A percentile compares a stretch with the other conserved stretches of the same genome.
phyloP scores from a whole-genome alignment of 441 rosid species.

The Gossypium schwendimanii region DNA sequence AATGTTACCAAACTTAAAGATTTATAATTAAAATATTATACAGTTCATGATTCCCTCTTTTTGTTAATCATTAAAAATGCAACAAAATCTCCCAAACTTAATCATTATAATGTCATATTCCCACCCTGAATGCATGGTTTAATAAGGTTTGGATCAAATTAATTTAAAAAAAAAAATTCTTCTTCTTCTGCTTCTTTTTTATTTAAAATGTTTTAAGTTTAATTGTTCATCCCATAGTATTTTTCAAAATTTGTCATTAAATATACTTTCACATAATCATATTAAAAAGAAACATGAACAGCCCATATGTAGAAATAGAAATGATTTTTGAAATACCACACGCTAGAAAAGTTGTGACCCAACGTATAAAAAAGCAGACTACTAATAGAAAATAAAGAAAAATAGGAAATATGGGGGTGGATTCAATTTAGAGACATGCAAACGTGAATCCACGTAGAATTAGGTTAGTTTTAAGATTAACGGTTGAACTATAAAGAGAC shows the following conservation, averaged over 20 bases:
- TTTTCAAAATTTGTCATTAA: too few species aligned
- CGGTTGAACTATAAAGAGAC: constrained; percentile 20
- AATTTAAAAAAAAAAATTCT: too few species aligned
- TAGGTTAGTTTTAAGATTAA: constrained; percentile 16
- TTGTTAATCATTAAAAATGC: not conserved
- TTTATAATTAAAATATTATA: not conserved
- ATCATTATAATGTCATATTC: not conserved
- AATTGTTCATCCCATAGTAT: not conserved
- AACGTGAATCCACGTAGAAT: constrained; percentile 32
- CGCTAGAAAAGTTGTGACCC: too few species aligned
- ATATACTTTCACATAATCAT: too few species aligned
- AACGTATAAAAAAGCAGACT: not conserved
- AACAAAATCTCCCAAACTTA: not conserved
- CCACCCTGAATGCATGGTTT: not conserved
- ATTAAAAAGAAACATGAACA: too few species aligned
- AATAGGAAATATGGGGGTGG: not conserved
- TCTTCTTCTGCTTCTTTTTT: too few species aligned
- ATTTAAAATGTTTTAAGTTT: not conserved
- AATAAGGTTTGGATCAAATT: not conserved
- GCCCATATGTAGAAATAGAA: too few species aligned
- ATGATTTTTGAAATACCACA: too few species aligned
- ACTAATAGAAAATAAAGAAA: not conserved
- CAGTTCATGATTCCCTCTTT: not conserved
- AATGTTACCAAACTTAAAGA: not conserved
- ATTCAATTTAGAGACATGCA: constrained; percentile 10